Percentiles rank a stretch among this genome's conserved stretches.
phyloP scores from a whole-genome alignment of 768 basidiomycete genomes.

The Candolleomyces eurysporus region DNA sequence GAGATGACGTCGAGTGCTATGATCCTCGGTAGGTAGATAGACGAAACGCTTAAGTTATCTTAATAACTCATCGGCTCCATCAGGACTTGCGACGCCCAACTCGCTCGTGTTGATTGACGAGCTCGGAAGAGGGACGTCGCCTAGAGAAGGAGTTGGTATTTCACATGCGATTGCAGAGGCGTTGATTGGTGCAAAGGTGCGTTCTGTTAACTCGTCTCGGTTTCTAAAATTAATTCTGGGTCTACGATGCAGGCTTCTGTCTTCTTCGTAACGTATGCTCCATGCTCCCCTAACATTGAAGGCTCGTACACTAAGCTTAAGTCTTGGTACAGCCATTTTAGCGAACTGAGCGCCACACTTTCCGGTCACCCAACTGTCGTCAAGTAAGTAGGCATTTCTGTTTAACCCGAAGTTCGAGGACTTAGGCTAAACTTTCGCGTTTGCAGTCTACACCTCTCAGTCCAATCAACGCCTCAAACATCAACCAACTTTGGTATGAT shows the following conservation, averaged over 20 bases:
- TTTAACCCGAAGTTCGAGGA: too few relatives aligned
- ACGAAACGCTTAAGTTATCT: too few relatives aligned
- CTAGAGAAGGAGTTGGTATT: slow-evolving; percentile 78
- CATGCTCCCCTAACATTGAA: background rate
- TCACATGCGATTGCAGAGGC: slow-evolving; percentile 82
- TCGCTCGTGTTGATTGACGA: slow-evolving; percentile 90
- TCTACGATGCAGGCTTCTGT: slow-evolving; percentile 60
- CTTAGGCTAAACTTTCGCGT: background rate
- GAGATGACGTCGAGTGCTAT: slow-evolving; percentile 93
- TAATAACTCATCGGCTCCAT: background rate
- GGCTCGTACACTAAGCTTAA: slow-evolving; percentile 4
- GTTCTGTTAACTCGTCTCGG: slow-evolving; percentile 11
- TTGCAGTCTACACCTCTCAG: slow-evolving; percentile 75
- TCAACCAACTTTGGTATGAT: slow-evolving; percentile 57
- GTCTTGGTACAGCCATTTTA: slow-evolving; percentile 59
- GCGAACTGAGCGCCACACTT: slow-evolving; percentile 75
- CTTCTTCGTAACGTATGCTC: slow-evolving; percentile 83
- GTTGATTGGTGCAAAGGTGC: slow-evolving; percentile 69
- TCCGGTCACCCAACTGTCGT: slow-evolving; percentile 76
- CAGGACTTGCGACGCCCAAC: slow-evolving; percentile 67
- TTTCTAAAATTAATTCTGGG: slow-evolving; percentile 3
- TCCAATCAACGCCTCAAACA: slow-evolving; percentile 26
- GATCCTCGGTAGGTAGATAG: slow-evolving; percentile 63
- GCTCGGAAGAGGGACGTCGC: slow-evolving; percentile 88
- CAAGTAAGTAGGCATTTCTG: slow-evolving; percentile 44